phyloP scores from a whole-genome alignment of 1,284 basidiomycete genomes.

The Kalmanozyma brasiliensis region DNA sequence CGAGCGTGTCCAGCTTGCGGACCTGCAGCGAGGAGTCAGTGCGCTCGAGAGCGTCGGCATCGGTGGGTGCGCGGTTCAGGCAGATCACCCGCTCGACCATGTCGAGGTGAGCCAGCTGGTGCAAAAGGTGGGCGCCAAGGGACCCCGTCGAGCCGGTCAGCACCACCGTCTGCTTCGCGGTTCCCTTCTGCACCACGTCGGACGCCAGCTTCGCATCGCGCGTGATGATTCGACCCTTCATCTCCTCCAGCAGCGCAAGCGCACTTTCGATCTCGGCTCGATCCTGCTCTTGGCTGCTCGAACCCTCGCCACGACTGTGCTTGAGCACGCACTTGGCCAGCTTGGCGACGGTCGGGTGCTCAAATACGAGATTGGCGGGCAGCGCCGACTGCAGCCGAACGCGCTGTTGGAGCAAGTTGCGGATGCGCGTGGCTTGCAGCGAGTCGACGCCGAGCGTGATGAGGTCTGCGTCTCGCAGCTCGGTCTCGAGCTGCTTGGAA shows the following conservation, averaged over 20 bases:
- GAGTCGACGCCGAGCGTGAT: slow-evolving; percentile 73
- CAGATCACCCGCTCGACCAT: slow-evolving; percentile 14
- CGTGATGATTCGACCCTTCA: slow-evolving; percentile 3
- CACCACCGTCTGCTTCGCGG: slow-evolving; percentile 16
- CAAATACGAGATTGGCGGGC: slow-evolving; percentile 69
- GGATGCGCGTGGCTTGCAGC: slow-evolving; percentile 72
- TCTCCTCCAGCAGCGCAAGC: slow-evolving; percentile 1
- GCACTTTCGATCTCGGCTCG: slow-evolving; percentile 56
- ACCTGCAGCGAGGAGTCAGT: slow-evolving; percentile 18
- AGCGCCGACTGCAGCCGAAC: slow-evolving; percentile 23
- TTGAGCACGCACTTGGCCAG: slow-evolving; percentile 52
- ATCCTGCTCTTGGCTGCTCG: slow-evolving; percentile 15
- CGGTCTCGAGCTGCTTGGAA: background rate
- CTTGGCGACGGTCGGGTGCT: slow-evolving; percentile 69
- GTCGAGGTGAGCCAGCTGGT: slow-evolving; percentile 15
- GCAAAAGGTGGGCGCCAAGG: slow-evolving; percentile 39
- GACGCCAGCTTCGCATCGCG: no score
- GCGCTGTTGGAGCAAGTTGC: slow-evolving; percentile 51
- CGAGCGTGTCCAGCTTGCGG: slow-evolving; percentile 7
- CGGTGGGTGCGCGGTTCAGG: slow-evolving; percentile 18
- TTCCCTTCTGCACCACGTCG: background rate
- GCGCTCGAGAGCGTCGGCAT: slow-evolving; percentile 18
- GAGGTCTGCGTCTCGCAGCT: slow-evolving; percentile 55
- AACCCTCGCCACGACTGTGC: background rate
- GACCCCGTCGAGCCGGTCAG: slow-evolving; percentile 51